These are phyloP conservation scores for Gossypium rotundifolium DNA, from an alignment of 345 rosid genomes.

Conservation along the genomic window DNA sequence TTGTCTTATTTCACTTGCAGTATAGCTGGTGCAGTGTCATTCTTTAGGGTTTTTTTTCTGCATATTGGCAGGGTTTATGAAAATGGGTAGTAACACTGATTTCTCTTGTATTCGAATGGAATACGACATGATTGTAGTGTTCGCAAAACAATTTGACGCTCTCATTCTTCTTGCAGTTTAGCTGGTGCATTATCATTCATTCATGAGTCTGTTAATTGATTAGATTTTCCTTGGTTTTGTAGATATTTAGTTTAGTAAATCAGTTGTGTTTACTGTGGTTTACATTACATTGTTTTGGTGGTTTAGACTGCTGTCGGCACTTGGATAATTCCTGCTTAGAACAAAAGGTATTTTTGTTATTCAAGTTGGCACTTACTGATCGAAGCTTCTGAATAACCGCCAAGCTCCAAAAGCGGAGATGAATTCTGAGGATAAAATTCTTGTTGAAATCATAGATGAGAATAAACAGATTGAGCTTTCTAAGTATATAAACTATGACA, in stretches of 20 bases:
- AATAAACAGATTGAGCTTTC: slow-evolving; percentile 45
- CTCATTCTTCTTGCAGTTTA: neutral
- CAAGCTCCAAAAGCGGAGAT: slow-evolving; percentile 15
- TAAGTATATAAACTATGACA: slow-evolving; percentile 51
- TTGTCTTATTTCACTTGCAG: too few relatives aligned
- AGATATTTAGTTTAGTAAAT: neutral
- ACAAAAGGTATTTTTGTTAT: neutral
- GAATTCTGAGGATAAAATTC: slow-evolving; percentile 50
- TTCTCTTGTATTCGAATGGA: too few relatives aligned
- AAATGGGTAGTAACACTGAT: neutral
- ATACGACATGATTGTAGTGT: too few relatives aligned
- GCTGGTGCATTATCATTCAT: neutral
- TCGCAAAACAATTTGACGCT: too few relatives aligned
- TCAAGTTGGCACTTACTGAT: neutral
- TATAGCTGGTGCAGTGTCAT: too few relatives aligned
- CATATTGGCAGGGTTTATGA: neutral
- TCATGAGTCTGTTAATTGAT: neutral
- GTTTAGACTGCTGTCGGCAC: neutral
- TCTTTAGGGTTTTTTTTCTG: too few relatives aligned
- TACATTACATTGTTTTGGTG: neutral
- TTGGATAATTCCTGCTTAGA: neutral
- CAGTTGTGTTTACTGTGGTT: neutral
- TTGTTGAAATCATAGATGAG: slow-evolving; percentile 63
- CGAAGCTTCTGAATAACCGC: neutral
- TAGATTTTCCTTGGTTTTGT: neutral